phyloP scores from a whole-genome alignment of 179 eudicot genomes.

The Pouteria campechiana region DNA sequence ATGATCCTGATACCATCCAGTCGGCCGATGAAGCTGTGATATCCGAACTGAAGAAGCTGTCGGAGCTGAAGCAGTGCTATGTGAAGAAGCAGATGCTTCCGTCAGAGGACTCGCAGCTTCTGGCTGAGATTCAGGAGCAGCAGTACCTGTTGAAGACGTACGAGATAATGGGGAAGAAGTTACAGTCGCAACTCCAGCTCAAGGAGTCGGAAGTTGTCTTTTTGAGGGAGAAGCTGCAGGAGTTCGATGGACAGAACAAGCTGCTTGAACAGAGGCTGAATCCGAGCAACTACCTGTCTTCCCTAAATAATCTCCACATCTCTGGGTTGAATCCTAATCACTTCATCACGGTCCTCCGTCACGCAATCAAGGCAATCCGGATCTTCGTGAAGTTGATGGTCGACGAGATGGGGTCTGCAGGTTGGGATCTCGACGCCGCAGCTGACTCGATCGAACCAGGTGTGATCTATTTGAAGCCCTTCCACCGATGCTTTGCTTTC shows the following conservation, averaged over 20 bases:
- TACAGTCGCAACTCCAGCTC: slow-evolving; percentile 33
- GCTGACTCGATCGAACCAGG: slow-evolving; percentile 42
- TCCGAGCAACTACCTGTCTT: slow-evolving; percentile 40
- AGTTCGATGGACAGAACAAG: slow-evolving; percentile 17
- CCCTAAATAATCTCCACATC: slow-evolving; percentile 25
- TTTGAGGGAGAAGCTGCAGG: slow-evolving; percentile 19
- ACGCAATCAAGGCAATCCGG: slow-evolving; percentile 37
- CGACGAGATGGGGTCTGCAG: slow-evolving; percentile 52
- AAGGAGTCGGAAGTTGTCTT: slow-evolving; percentile 19
- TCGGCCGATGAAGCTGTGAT: slow-evolving; percentile 66
- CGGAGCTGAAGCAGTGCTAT: slow-evolving; percentile 58
- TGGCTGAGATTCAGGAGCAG: slow-evolving; percentile 88
- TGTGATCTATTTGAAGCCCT: slow-evolving; percentile 20
- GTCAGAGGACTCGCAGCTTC: slow-evolving; percentile 55
- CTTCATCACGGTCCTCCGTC: slow-evolving; percentile 44
- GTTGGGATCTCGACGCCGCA: slow-evolving; percentile 69
- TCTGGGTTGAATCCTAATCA: slow-evolving; percentile 28
- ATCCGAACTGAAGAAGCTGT: slow-evolving; percentile 35
- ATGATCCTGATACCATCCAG: slow-evolving; percentile 49
- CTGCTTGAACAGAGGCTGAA: slow-evolving; percentile 39
- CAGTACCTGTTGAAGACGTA: slow-evolving; percentile 80
- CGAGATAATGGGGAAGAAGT: slow-evolving; percentile 71
- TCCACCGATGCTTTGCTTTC: slow-evolving; percentile 44
- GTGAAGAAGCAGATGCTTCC: slow-evolving; percentile 49
- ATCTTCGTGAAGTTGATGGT: slow-evolving; percentile 59